Evolutionary conservation across 768 basidiomycete genomes (phyloP).

Genomic region (Porpolomopsis calyptriformis): DNA sequence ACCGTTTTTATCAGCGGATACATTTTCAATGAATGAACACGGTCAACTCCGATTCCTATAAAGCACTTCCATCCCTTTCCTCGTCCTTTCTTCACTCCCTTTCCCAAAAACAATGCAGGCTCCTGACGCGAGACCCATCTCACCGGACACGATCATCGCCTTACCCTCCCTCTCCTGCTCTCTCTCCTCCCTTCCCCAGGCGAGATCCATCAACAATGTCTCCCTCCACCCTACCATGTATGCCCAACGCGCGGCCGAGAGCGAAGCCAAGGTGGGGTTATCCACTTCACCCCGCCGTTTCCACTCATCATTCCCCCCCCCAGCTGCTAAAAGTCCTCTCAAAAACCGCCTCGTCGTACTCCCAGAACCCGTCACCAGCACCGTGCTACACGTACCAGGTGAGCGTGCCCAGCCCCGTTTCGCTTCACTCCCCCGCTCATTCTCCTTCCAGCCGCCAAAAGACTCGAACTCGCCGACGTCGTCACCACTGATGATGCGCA

Average conservation of each 20-base stretch:
- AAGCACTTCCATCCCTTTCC: not conserved
- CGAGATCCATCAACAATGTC: conserved; percentile 57
- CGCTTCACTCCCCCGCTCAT: conserved; percentile 6
- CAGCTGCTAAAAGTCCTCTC: conserved; percentile 58
- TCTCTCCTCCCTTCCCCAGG: conserved; percentile 59
- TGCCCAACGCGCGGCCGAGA: conserved; percentile 54
- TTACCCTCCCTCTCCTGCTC: conserved; percentile 65
- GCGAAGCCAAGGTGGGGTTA: conserved; percentile 60
- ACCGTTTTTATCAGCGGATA: too few relatives aligned
- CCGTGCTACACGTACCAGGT: conserved; percentile 30
- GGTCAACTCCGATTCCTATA: not conserved
- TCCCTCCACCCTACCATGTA: conserved; percentile 63
- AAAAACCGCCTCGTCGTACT: conserved; percentile 31
- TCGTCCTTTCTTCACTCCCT: too few relatives aligned
- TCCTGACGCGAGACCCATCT: conserved; percentile 20
- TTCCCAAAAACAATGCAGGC: not conserved
- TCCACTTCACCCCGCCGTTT: conserved; percentile 4
- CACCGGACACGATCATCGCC: conserved; percentile 41
- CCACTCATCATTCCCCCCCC: conserved; percentile 7
- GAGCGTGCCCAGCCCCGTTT: conserved; percentile 12
- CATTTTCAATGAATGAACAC: not conserved
- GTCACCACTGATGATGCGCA: conserved; percentile 47
- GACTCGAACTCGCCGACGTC: conserved; percentile 28
- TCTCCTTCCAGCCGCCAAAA: conserved; percentile 21
- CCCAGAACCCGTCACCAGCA: conserved; percentile 23